A percentile compares a stretch with the other conserved stretches of the same genome.
These are phyloP conservation scores for Trichoderma aggressivum DNA, from an alignment of 2,329 filamentous ascomycete species.

Conservation along the genomic window DNA sequence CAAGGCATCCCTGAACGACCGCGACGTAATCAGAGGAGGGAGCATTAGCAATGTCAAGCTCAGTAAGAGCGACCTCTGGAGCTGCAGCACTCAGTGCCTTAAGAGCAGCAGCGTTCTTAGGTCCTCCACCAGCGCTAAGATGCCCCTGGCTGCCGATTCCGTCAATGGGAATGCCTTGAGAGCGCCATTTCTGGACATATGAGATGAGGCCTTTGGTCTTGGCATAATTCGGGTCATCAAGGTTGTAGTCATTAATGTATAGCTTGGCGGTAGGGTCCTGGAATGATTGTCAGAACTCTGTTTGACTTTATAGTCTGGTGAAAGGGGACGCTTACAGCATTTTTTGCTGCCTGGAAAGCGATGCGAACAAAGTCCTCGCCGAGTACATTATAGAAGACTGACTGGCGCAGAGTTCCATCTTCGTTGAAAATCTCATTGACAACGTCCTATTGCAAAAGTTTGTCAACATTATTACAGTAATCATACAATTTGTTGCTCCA, in stretches of 20 bases:
- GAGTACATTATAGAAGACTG: background rate
- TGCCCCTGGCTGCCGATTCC: background rate
- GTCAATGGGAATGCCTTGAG: background rate
- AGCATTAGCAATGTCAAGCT: background rate
- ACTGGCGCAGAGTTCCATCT: background rate
- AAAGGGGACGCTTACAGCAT: background rate
- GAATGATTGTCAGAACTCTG: background rate
- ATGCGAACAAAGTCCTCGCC: background rate
- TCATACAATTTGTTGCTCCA: background rate
- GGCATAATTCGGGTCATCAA: background rate
- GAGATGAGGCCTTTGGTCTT: background rate
- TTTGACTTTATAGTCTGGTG: background rate
- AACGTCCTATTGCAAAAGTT: background rate
- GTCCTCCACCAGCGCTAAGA: background rate
- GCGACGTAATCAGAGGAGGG: background rate
- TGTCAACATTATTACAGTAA: background rate
- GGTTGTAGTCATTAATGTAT: background rate
- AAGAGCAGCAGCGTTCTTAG: background rate
- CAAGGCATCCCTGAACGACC: background rate
- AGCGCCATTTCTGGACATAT: background rate
- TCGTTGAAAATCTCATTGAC: background rate
- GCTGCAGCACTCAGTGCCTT: background rate
- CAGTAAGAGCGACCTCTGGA: background rate
- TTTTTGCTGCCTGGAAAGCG: background rate
- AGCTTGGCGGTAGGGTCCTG: background rate